Evolutionary conservation across 495 filamentous ascomycete genomes (phyloP).

Genomic region (Mytilinidion resinicola): DNA sequence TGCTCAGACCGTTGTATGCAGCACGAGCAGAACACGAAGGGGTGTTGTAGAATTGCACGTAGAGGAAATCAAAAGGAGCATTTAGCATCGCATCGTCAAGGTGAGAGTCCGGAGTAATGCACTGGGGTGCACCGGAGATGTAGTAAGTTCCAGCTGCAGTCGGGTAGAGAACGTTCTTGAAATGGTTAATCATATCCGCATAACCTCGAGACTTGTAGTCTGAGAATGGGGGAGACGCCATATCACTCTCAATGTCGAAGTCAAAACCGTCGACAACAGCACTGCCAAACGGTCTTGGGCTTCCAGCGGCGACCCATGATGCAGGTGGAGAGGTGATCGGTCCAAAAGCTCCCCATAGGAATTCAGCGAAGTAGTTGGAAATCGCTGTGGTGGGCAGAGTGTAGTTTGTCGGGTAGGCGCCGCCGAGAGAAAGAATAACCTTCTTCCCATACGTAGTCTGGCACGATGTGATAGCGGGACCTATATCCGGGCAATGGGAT

Average conservation of each 20-base stretch:
- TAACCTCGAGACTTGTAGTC: constrained; percentile 30
- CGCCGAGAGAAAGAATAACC: constrained; percentile 37
- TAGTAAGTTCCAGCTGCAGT: constrained; percentile 30
- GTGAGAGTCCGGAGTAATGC: constrained; percentile 34
- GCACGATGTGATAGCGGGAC: constrained; percentile 32
- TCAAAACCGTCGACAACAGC: constrained; percentile 38
- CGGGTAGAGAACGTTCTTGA: constrained; percentile 25
- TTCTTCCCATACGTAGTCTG: constrained; percentile 37
- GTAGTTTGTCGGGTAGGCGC: constrained; percentile 31
- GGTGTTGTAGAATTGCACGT: constrained; percentile 41
- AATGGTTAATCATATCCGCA: constrained; percentile 30
- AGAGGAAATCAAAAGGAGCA: constrained; percentile 37
- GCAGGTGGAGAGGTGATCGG: constrained; percentile 35
- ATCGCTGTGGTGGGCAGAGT: constrained; percentile 33
- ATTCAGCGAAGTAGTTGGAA: constrained; percentile 49
- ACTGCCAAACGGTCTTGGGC: constrained; percentile 36
- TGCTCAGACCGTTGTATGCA: constrained; percentile 33
- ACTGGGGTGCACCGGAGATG: constrained; percentile 41
- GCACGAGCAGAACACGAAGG: constrained; percentile 47
- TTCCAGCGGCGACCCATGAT: constrained; percentile 33
- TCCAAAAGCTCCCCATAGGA: constrained; percentile 60
- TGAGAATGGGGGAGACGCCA: constrained; percentile 20
- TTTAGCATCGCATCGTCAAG: constrained; percentile 28
- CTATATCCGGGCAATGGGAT: constrained; percentile 35
- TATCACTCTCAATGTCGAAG: constrained; percentile 37